A percentile compares a stretch with the other conserved stretches of the same genome.
These are phyloP conservation scores for Penicillium oxalicum DNA, from an alignment of 2,329 filamentous ascomycete species.

Conservation along the genomic window DNA sequence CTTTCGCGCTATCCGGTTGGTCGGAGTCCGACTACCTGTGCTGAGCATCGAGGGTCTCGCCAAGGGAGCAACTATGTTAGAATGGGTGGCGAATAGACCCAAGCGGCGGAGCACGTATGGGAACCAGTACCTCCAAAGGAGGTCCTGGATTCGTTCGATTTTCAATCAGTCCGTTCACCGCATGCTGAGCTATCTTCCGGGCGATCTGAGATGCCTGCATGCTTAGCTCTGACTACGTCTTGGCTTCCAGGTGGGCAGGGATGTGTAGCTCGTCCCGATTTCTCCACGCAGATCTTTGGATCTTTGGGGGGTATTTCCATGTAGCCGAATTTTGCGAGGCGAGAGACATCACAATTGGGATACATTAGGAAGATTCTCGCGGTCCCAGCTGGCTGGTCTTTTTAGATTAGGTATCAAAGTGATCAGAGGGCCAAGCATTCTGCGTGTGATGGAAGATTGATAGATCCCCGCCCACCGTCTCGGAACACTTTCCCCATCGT, in stretches of 20 bases:
- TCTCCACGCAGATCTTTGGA: too few species aligned
- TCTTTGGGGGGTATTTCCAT: too few species aligned
- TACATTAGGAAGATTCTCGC: too few species aligned
- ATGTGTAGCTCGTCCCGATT: too few species aligned
- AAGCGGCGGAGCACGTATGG: conserved; percentile 13
- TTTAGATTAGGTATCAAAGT: too few species aligned
- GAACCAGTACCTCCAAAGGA: conserved; percentile 8
- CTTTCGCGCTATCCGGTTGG: conserved; percentile 13
- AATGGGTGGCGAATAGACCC: conserved; percentile 11
- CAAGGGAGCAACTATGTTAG: conserved; percentile 19
- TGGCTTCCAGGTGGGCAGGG: not conserved
- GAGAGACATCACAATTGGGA: too few species aligned
- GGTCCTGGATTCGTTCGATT: conserved; percentile 8
- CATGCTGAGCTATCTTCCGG: not conserved
- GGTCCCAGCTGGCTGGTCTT: too few species aligned
- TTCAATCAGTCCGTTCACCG: conserved; percentile 6
- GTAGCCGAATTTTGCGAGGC: too few species aligned
- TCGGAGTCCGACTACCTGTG: conserved; percentile 11
- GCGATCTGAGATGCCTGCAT: not conserved
- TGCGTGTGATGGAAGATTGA: not conserved
- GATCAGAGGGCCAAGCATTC: too few species aligned
- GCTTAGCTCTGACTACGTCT: not conserved
- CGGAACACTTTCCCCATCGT: too few species aligned
- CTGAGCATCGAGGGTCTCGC: conserved; percentile 11
- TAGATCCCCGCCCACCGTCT: too few species aligned